Percentiles rank a stretch among this genome's conserved stretches.
Conservation (phyloP, 352 stramenopile species). For the Globisporangium apiculatum region DNA sequence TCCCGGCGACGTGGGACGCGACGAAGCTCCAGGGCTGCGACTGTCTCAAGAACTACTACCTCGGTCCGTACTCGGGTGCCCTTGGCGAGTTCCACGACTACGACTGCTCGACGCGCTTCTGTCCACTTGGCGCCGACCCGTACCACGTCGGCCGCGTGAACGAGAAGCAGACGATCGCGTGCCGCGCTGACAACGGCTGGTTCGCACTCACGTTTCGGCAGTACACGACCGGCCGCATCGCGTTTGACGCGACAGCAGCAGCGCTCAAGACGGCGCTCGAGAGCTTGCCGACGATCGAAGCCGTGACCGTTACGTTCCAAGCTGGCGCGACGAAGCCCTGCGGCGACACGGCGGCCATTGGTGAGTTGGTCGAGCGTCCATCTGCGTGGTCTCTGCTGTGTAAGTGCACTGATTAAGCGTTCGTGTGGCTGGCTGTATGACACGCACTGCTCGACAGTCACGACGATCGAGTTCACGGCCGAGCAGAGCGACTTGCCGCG, state of each 20-base stretch:
- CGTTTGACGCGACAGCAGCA: constrained; percentile 27
- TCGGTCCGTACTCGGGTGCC: constrained; percentile 53
- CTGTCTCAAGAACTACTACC: constrained; percentile 53
- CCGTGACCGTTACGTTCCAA: constrained; percentile 49
- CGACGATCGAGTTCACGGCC: constrained; percentile 59
- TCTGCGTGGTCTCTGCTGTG: not conserved
- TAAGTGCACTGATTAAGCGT: not conserved
- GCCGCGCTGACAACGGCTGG: constrained; percentile 36
- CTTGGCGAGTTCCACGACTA: constrained; percentile 46
- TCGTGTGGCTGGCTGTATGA: not conserved
- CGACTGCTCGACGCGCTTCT: constrained; percentile 79
- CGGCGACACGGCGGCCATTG: constrained; percentile 19
- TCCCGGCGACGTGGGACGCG: constrained; percentile 67
- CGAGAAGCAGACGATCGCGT: constrained; percentile 60
- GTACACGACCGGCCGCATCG: constrained; percentile 48
- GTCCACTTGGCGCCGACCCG: constrained; percentile 84
- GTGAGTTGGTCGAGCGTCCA: constrained; percentile 18
- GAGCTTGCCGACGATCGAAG: constrained; percentile 39
- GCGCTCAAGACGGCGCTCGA: constrained; percentile 48
- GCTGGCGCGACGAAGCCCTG: constrained; percentile 28
- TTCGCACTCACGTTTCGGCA: constrained; percentile 72
- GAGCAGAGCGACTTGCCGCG: constrained; percentile 54
- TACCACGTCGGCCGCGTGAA: constrained; percentile 59
- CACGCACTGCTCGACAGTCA: constrained; percentile 16
- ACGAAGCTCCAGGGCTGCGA: constrained; percentile 82